Percentiles rank a stretch among this genome's conserved stretches.
Conservation (phyloP, 139 green algal genomes). For the Protoeuglena noctilucae region DNA sequence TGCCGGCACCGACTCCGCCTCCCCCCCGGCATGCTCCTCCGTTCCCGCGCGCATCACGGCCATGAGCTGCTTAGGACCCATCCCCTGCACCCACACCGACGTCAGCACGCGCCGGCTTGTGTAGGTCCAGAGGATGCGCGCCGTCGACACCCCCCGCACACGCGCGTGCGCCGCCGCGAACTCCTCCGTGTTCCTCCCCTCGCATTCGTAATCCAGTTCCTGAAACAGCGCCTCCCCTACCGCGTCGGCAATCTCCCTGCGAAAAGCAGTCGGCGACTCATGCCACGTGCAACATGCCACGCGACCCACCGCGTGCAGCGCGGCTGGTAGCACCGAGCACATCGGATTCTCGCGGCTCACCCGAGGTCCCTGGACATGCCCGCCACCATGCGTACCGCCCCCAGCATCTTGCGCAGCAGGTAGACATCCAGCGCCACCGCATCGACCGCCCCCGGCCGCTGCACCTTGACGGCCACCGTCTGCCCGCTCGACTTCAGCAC, state of each 20-base stretch:
- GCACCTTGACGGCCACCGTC: slow-evolving; percentile 27
- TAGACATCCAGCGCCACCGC: slow-evolving; percentile 18
- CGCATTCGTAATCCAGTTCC: slow-evolving; percentile 29
- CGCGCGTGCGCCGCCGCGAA: slow-evolving; percentile 15
- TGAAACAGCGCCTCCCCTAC: slow-evolving; percentile 8
- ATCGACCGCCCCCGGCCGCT: slow-evolving; percentile 16
- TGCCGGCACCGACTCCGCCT: neutral
- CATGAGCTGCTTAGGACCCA: slow-evolving; percentile 13
- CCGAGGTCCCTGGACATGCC: slow-evolving; percentile 19
- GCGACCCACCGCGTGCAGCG: neutral
- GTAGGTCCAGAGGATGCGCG: slow-evolving; percentile 7
- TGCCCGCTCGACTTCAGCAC: slow-evolving; percentile 5
- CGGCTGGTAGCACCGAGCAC: neutral
- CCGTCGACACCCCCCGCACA: slow-evolving; percentile 11
- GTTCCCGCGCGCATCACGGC: neutral
- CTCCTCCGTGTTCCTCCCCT: slow-evolving; percentile 22
- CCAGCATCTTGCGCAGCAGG: slow-evolving; percentile 16
- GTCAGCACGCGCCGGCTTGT: slow-evolving; percentile 19
- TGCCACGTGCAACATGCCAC: neutral
- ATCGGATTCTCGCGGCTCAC: neutral
- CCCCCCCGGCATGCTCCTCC: too few species aligned
- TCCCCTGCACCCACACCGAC: slow-evolving; percentile 24
- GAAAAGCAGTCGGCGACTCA: neutral
- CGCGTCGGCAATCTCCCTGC: too few species aligned
- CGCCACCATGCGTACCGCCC: slow-evolving; percentile 8